Base-by-base conservation (phyloP, 805 yeast genomes). In the Wickerhamomyces mucosus region DNA sequence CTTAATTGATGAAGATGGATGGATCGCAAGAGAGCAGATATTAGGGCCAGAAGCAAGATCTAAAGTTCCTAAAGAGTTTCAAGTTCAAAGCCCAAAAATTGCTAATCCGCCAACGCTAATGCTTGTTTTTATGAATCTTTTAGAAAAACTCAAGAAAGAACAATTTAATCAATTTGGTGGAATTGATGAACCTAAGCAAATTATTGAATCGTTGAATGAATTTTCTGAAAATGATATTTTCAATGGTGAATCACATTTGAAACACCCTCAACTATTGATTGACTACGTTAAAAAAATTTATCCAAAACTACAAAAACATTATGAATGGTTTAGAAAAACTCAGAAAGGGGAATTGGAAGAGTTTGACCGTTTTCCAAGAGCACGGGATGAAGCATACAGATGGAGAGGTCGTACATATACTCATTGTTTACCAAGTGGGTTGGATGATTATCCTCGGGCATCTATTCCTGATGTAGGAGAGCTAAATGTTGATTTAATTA, bases 11-110 rank as follows among this genome's bases (percentile, higher is more conserved):
- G 82, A 78, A 2, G 78, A 80, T 40, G 98, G 98, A 0, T 92
- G 97, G 96, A 81, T 92, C 43, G 96, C 95, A 2, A 69, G 98
- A 39, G 98, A 92, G 53, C 94, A 85, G 46, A 89, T 92, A 19
- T 63, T 92, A 27, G 98, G 98, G 1, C 77, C 75, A 6, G 97
- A 92, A 53, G 86, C 89, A 23, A 71, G 97, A 50, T 69, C 80
- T 27, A 75, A 80, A 47, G 97, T 92, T 5, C 97, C 97, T 0
- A 61, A 52, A 7, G 83, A 80, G 40, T 89, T 89, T 52, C 78
- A 70, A 43, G 79, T 75, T 9, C 98, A 92, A 57, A 81, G 80
- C 52, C 94, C 95, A 4, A 71, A 77, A 36, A 78, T 83, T 48
- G 96, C 96, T 7, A 92, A 89, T 45, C 98, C 98, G 2, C 98